phyloP scores from a whole-genome alignment of 2,329 filamentous ascomycete genomes.

The Paecilomyces variotii region DNA sequence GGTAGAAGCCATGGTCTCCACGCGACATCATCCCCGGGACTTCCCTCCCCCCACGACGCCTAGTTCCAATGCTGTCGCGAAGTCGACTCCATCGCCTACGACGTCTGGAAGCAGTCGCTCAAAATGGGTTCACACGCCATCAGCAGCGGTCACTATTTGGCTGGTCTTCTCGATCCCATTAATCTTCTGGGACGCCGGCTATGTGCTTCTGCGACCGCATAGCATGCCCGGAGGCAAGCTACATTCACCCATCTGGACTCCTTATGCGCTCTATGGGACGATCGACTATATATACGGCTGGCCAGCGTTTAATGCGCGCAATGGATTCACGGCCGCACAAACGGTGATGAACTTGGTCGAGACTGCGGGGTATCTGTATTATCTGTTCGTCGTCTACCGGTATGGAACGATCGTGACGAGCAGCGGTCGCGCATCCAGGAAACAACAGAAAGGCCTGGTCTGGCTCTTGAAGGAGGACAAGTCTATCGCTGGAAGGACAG shows the following conservation, averaged over 20 bases:
- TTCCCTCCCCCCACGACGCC: constrained; percentile 32
- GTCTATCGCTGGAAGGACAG: constrained; percentile 44
- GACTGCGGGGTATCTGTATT: constrained; percentile 56
- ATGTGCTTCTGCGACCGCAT: constrained; percentile 71
- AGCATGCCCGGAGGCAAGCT: constrained; percentile 70
- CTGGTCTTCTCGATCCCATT: constrained; percentile 66
- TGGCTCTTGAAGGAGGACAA: constrained; percentile 43
- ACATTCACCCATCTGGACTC: constrained; percentile 65
- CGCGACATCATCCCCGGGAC: constrained; percentile 46
- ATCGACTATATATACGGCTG: constrained; percentile 78
- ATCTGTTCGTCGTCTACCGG: constrained; percentile 47
- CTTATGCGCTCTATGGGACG: constrained; percentile 71
- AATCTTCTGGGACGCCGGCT: constrained; percentile 72
- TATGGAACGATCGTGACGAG: constrained; percentile 28
- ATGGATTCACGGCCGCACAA: constrained; percentile 75
- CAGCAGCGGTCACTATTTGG: constrained; percentile 59
- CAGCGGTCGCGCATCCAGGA: constrained; percentile 14
- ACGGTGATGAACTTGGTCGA: constrained; percentile 61
- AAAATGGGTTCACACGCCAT: constrained; percentile 53
- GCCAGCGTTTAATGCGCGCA: constrained; percentile 57
- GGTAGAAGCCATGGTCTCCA: constrained; percentile 45
- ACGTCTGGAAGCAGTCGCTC: constrained; percentile 11
- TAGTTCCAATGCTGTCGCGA: constrained; percentile 16
- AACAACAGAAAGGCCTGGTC: constrained; percentile 26
- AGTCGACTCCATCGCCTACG: constrained; percentile 16